Conservation (phyloP, 371 early-diverging fungal species). For the Circinella minor region DNA sequence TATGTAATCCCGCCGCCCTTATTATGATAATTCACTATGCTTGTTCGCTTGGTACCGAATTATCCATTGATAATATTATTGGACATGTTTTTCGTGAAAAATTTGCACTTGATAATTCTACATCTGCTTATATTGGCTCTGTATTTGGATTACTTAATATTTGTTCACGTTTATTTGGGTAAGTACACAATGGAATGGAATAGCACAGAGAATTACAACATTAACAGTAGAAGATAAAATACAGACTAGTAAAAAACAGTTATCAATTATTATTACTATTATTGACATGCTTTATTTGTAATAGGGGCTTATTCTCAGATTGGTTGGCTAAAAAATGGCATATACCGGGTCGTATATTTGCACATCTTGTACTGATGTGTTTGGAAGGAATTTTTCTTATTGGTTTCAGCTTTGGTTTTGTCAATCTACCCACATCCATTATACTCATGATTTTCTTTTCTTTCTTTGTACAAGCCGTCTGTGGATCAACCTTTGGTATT, state of each 20-base stretch:
- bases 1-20: constrained; percentile 36
- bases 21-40: constrained; percentile 60
- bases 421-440: constrained; percentile 31
- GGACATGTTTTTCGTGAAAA: constrained; percentile 33
- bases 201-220: too few relatives aligned
- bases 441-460: constrained; percentile 43
- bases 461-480: constrained; percentile 42
- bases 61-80: constrained; percentile 63
- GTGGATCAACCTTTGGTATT: constrained; percentile 38
- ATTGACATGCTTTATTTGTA: too few relatives aligned
- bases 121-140: constrained; percentile 57
- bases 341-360: constrained; percentile 29
- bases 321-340: constrained; percentile 15
- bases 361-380: constrained; percentile 46
- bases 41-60: constrained; percentile 68
- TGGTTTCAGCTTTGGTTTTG: constrained; percentile 26
- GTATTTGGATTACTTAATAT: constrained; percentile 71
- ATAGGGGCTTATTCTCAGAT: constrained; percentile 23
- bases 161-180: constrained; percentile 61
- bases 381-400: constrained; percentile 38
- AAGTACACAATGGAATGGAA: too few relatives aligned
- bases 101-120: constrained; percentile 43
- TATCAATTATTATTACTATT: too few relatives aligned
- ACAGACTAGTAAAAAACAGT: too few relatives aligned
- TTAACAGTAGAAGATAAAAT: too few relatives aligned